A percentile compares a stretch with the other conserved stretches of the same genome.
Conservation (phyloP, 1,284 basidiomycete genomes). For the Sporisorium sorghi region DNA sequence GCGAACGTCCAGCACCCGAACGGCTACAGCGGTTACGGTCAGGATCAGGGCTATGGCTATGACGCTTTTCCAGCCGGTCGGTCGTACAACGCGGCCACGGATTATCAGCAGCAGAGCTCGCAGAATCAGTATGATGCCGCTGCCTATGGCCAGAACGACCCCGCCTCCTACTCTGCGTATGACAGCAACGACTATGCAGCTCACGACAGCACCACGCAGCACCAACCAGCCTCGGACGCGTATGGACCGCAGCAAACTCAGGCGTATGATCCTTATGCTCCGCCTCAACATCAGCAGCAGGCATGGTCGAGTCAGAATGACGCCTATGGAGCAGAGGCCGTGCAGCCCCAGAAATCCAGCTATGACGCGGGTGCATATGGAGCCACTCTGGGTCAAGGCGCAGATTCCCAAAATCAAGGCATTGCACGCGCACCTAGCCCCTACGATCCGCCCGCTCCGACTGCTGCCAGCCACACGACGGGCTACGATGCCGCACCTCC, state of each 20-base stretch:
- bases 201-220: constrained; percentile 1
- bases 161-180: constrained; percentile 15
- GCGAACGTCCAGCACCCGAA: constrained; percentile 8
- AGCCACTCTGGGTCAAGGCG: not conserved
- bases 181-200: constrained; percentile 10
- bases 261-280: constrained; percentile 16
- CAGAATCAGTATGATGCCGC: constrained; percentile 14
- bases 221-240: not conserved
- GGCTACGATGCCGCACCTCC: constrained; percentile 19
- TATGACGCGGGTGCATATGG: constrained; percentile 11
- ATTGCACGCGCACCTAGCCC: constrained; percentile 31
- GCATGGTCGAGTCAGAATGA: constrained; percentile 19
- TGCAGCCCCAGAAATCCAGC: constrained; percentile 5
- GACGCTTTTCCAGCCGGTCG: constrained; percentile 10
- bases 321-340: constrained; percentile 5
- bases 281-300: constrained; percentile 19
- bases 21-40: constrained; percentile 18
- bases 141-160: not conserved
- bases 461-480: constrained; percentile 3
- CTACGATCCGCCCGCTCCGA: constrained; percentile 30
- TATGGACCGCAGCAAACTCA: constrained; percentile 8
- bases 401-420: not conserved
- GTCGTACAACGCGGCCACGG: constrained; percentile 19
- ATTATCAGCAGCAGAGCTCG: constrained; percentile 3
- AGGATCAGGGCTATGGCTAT: constrained; percentile 18